A percentile compares a stretch with the other conserved stretches of the same genome.
phyloP scores from a whole-genome alignment of 306 rosid species.

The Mimosa pudica region DNA sequence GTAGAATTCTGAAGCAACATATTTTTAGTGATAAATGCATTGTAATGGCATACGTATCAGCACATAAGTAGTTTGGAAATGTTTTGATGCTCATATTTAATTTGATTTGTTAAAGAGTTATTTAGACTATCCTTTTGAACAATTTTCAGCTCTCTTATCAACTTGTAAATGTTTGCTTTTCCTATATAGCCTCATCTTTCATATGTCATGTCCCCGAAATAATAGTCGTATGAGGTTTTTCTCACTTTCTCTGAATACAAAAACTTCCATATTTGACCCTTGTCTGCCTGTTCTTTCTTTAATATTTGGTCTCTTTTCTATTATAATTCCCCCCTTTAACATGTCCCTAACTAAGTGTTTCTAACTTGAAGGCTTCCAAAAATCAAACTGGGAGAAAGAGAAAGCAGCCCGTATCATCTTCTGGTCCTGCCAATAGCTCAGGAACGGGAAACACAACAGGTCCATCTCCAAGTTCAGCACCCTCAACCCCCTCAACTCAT shows the following conservation, averaged over 20 bases:
- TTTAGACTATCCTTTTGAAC: not conserved
- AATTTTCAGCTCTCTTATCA: constrained; percentile 6
- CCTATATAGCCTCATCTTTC: not conserved
- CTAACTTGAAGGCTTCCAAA: constrained; percentile 76
- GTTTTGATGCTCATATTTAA: not conserved
- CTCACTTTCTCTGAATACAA: not conserved
- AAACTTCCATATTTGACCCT: not conserved
- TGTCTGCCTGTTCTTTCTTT: not conserved
- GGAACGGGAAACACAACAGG: constrained; percentile 98
- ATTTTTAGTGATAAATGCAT: not conserved
- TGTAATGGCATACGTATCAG: not conserved
- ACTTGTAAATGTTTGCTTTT: constrained; percentile 5
- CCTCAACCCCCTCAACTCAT: constrained; percentile 97
- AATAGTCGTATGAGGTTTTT: not conserved
- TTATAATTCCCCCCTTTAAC: not conserved
- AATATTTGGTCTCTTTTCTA: constrained; percentile 10
- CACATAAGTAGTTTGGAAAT: not conserved
- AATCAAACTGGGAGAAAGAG: constrained; percentile 97
- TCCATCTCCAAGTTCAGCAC: constrained; percentile 98
- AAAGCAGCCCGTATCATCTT: constrained; percentile 95
- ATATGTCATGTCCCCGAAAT: not conserved
- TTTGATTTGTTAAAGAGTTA: not conserved
- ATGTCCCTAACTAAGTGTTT: constrained; percentile 49
- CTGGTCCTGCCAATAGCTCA: constrained; percentile 98
- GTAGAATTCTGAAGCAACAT: constrained; percentile 2